phyloP scores from a whole-genome alignment of 768 basidiomycete species.

The Lactifluus echinatus region DNA sequence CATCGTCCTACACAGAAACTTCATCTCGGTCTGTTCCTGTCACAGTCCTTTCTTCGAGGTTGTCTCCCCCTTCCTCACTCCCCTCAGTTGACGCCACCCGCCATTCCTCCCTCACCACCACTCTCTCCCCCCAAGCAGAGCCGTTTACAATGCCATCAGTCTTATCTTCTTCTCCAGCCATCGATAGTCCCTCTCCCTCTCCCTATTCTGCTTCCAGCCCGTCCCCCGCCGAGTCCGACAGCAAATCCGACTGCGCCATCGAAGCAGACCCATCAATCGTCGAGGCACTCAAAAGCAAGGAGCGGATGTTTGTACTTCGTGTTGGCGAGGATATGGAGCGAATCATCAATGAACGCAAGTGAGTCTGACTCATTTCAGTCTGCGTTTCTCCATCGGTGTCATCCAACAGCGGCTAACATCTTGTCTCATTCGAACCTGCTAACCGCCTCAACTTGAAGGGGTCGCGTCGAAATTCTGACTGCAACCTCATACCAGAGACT shows the following conservation, averaged over 20 bases:
- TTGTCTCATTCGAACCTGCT: slow-evolving; percentile 2
- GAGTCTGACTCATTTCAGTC: slow-evolving; percentile 26
- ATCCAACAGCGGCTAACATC: neutral
- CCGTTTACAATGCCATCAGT: slow-evolving; percentile 15
- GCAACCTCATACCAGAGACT: slow-evolving; percentile 77
- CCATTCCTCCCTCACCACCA: slow-evolving; percentile 1
- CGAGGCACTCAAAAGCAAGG: slow-evolving; percentile 82
- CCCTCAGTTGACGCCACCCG: slow-evolving; percentile 9
- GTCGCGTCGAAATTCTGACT: slow-evolving; percentile 57
- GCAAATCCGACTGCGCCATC: slow-evolving; percentile 21
- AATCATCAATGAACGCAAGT: slow-evolving; percentile 70
- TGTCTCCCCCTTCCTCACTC: neutral
- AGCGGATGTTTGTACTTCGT: slow-evolving; percentile 79
- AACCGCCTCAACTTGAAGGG: slow-evolving; percentile 30
- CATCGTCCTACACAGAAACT: slow-evolving; percentile 13
- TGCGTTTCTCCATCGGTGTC: neutral
- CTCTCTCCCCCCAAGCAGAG: slow-evolving; percentile 17
- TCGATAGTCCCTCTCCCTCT: slow-evolving; percentile 9
- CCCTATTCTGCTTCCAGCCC: slow-evolving; percentile 20
- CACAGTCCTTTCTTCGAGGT: slow-evolving; percentile 9
- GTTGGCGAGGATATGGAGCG: slow-evolving; percentile 81
- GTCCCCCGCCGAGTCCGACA: slow-evolving; percentile 25
- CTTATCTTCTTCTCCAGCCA: slow-evolving; percentile 16
- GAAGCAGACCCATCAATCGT: slow-evolving; percentile 75
- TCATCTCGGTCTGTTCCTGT: slow-evolving; percentile 8